Evolutionary conservation across 768 basidiomycete genomes (phyloP), one percentile per base, ranked within the genome.

Genomic region (Candolleomyces aberdarensis): DNA sequence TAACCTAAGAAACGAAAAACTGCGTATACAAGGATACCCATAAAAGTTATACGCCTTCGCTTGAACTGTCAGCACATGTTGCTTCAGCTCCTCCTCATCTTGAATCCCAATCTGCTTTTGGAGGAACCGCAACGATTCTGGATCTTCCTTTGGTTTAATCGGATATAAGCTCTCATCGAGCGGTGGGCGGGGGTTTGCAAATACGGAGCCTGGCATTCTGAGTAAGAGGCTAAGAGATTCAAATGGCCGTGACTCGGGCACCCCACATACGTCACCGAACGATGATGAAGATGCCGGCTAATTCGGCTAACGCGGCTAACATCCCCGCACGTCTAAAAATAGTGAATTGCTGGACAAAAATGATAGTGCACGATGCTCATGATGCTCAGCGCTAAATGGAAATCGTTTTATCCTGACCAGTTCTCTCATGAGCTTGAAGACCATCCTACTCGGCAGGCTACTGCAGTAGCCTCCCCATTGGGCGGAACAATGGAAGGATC

Each of bases 1-100:
- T 15, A 65, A 75, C 78, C 61, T 72, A 9, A 70, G 65, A 56
- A 79, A 79, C 1, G 62, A 54, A 59, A 78, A 80, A 8, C 54
- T 60, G 10, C 71, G 71, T 43, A 79, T 79, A 62, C 77, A 79
- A 22, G 72, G 69, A 62, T 80, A 79, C 26, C 66, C 65, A 59
- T 67, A 71, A n/a, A 70, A 66, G 57, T 69, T 49, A 59, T 67
- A 75, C 3, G 80, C 80, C 44, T 71, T 71, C 63, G 63, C 66
- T 61, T 75, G 74, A 13, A 75, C 67, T 3, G 55, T 57, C 9
- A 72, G 51, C 32, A 77, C 68, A 52, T 78, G 76, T n/a, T 67
- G 56, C 59, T 69, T 76, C 51, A 76, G 56, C 39, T 61, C 66
- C 0, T 66, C 68, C 14, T 71, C 67, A 40, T 72, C 65, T n/a